Evolutionary conservation across 164 flowering plant genomes (phyloP), one percentile per base, ranked within the genome.

Genomic region (Buxus sempervirens): DNA sequence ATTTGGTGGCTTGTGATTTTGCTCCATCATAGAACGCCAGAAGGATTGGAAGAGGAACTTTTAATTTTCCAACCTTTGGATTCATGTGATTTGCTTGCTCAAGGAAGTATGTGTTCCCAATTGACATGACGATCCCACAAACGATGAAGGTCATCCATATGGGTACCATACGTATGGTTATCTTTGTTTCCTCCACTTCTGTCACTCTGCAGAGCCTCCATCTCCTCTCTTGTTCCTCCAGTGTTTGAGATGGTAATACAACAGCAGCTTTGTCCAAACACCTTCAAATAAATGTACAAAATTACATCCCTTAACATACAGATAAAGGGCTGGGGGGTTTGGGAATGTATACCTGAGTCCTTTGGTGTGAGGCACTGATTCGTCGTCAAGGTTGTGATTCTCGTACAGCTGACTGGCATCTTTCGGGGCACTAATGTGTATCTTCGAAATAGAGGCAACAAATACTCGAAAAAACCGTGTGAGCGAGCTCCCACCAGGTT

Each of bases 201-300:
- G 76, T 67, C 2, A 75, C 78, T 1, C 67, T 70, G 67, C 83
- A 77, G 19, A 82, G 81, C 63, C 58, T 78, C 79, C 85, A 77
- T 70, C 63, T 72, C 14, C 25, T 18, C 24, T 62, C 69, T 65
- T 73, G 77, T 19, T 70, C 65, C 38, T 67, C 76, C 41, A 68
- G 38, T 0, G 71, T 9, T 71, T 60, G 16, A n/a, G 41, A 14
- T 42, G 76, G 76, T 19, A 64, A 22, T 66, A 74, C 51, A 41
- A 78, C 75, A n/a, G 82, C 82, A 20, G 83, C 87, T 58, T 77
- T 78, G 68, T 82, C 82, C 13, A 82, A 59, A 42, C 79, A 82
- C 56, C 85, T 77, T 63, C 66, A 60, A n/a, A n/a, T n/a, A n/a
- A n/a, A 14, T 3, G 18, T 45, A 1, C 18, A 6, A 45, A 45